Evolutionary conservation across 305 asterid species (phyloP).

Genomic region (Rubia peregrina): DNA sequence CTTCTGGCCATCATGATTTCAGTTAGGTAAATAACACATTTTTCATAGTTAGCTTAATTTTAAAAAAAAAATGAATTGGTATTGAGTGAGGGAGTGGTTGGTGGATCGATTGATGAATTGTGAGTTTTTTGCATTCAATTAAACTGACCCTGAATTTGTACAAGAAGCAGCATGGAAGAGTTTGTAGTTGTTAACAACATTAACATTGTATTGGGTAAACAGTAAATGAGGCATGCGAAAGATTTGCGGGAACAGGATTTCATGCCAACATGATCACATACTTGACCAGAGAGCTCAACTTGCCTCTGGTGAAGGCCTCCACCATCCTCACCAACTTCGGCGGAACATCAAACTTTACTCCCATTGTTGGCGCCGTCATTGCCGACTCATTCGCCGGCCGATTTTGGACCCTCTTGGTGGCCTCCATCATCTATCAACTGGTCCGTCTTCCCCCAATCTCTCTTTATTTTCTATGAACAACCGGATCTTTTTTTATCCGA

Average conservation of each 20-base stretch:
- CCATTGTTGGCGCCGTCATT: slow-evolving; percentile 49
- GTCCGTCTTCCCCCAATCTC: background rate
- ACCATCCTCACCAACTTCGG: slow-evolving; percentile 58
- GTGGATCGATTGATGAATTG: no score
- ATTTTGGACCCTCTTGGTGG: slow-evolving; percentile 39
- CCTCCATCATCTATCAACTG: slow-evolving; percentile 7
- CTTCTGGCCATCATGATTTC: no score
- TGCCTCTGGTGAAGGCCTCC: slow-evolving; percentile 52
- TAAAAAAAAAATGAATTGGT: no score
- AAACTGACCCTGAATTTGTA: no score
- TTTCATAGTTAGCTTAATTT: no score
- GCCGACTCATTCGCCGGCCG: slow-evolving; percentile 65
- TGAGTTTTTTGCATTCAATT: no score
- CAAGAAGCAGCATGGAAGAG: no score
- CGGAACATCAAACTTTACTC: slow-evolving; percentile 62
- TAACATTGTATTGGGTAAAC: background rate
- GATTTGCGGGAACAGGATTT: slow-evolving; percentile 25
- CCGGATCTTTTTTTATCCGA: no score
- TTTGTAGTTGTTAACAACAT: no score
- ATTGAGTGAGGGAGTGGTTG: no score
- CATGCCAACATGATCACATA: slow-evolving; percentile 25
- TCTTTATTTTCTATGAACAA: no score
- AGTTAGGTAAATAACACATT: no score
- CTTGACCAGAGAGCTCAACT: slow-evolving; percentile 20
- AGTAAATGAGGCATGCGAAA: slow-evolving; percentile 46